Base-by-base conservation (phyloP, 2,329 filamentous ascomycete species). In the Byssochlamys sp. region DNA sequence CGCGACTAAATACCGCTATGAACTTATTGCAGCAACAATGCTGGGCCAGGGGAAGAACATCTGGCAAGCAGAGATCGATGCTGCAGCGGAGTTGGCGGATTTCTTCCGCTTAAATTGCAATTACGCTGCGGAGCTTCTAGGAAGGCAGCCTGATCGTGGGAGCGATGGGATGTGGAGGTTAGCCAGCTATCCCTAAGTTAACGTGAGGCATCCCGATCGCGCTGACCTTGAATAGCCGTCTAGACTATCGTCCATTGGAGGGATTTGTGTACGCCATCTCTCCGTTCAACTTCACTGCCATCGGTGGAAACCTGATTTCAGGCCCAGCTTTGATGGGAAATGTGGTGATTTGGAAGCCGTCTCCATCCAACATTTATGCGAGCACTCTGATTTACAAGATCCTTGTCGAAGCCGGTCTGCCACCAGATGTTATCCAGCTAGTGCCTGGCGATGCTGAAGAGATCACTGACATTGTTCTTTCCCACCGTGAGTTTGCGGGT, bases 21-120 rank as follows among this genome's bases (percentile, higher is more conserved):
- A 96, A 58, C 84, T 99, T 66, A 95, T 97, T 89, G 92, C 94
- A 6, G 85, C 90, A 51, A 96, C 94, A 12, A 96, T 97, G 85
- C 80, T 96, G 31, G 94, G 92, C 60, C 92, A 99, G 77, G 92
- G 94, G 68, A 97, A 97, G 84, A 97, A 96, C 73, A 90, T 90
- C 52, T 97, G 91, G 91, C 92, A 99, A 76, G 92, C 94, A n/a
- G 92, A 99, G 81, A 97, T 97, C 62, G 92, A 97, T 74, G 83
- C 91, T 45, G 92, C 92, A n/a, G 92, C 92, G 6, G 94, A 99
- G 80, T 77, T 95, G 66, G 87, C 84, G 65, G 92, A 99, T 73
- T 97, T 97, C 76, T 79, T 97, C 31, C 75, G 78, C 49, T 96
- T 96, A 80, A 94, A 94, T 69, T 91, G 96, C 56, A 85, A 91